Percentiles rank a stretch among this genome's conserved stretches.
These are phyloP conservation scores for Hortaea sp. DNA, from an alignment of 2,329 filamentous ascomycete species.

Conservation along the genomic window DNA sequence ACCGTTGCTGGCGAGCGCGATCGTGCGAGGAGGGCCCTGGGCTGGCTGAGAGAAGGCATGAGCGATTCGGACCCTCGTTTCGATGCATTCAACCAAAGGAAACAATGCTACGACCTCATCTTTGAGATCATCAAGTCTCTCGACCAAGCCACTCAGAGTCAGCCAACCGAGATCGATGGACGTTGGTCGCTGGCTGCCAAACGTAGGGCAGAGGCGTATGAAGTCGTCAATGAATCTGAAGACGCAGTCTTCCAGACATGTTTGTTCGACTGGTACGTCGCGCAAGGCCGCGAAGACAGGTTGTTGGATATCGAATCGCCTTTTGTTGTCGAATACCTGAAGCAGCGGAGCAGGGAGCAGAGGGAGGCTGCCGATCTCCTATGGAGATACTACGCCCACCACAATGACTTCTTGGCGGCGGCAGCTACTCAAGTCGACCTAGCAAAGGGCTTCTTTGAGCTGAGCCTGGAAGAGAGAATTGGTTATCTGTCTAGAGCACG, in stretches of 20 bases:
- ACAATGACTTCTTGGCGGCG: conserved; percentile 73
- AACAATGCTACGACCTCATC: conserved; percentile 76
- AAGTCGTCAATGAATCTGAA: conserved; percentile 74
- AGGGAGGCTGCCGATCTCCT: conserved; percentile 77
- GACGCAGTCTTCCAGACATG: conserved; percentile 94
- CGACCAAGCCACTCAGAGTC: conserved; percentile 57
- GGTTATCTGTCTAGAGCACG: conserved; percentile 83
- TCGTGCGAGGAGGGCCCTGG: conserved; percentile 72
- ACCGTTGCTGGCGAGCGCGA: conserved; percentile 76
- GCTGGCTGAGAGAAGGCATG: conserved; percentile 78
- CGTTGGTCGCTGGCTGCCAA: conserved; percentile 64
- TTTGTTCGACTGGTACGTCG: conserved; percentile 96
- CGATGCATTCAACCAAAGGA: conserved; percentile 58
- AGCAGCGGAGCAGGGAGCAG: conserved; percentile 62
- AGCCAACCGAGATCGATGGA: conserved; percentile 68
- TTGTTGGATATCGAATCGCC: conserved; percentile 75
- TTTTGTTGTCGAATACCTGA: conserved; percentile 77
- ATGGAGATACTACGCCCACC: conserved; percentile 84
- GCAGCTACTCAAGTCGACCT: conserved; percentile 77
- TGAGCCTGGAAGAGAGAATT: conserved; percentile 77
- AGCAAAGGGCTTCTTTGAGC: conserved; percentile 68
- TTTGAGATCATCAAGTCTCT: conserved; percentile 70
- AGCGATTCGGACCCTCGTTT: conserved; percentile 61
- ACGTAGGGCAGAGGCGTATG: conserved; percentile 78
- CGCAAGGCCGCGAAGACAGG: conserved; percentile 72